Conservation (phyloP, 176 grass and related monocot species). For the Oryza coarctata region DNA sequence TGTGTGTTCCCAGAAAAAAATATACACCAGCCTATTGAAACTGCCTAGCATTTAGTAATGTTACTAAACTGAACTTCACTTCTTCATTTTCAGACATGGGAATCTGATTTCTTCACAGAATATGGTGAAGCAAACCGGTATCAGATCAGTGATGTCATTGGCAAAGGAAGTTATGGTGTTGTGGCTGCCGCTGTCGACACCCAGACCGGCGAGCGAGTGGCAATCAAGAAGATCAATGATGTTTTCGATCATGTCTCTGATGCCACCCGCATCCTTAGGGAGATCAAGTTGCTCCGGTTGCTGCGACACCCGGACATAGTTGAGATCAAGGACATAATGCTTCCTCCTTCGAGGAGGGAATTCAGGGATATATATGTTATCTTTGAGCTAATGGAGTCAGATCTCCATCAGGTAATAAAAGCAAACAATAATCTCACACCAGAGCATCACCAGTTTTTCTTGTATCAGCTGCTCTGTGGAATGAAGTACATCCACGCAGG, state of each 20-base stretch:
- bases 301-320: conserved; percentile 77
- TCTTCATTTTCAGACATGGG: conserved; percentile 27
- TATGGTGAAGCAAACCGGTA: conserved; percentile 78
- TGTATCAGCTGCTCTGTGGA: conserved; percentile 83
- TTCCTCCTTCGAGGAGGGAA: conserved; percentile 81
- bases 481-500: conserved; percentile 97
- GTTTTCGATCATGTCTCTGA: conserved; percentile 93
- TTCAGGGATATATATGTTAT: conserved; percentile 86
- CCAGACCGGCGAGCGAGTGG: conserved; percentile 80
- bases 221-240: conserved; percentile 89
- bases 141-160: conserved; percentile 77
- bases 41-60: not conserved
- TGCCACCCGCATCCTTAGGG: conserved; percentile 82
- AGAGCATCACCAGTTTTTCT: conserved; percentile 90
- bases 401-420: conserved; percentile 88
- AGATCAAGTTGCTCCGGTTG: conserved; percentile 85
- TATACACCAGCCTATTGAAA: not conserved
- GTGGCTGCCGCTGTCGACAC: conserved; percentile 78
- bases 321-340: conserved; percentile 92
- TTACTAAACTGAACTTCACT: not conserved
- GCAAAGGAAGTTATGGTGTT: conserved; percentile 86
- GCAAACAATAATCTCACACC: conserved; percentile 81
- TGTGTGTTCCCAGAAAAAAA: not conserved
- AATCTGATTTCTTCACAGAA: conserved; percentile 88
- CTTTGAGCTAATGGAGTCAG: conserved; percentile 91